Base-by-base conservation (phyloP, 2,329 filamentous ascomycete genomes). In the Cyanodermella asteris region DNA sequence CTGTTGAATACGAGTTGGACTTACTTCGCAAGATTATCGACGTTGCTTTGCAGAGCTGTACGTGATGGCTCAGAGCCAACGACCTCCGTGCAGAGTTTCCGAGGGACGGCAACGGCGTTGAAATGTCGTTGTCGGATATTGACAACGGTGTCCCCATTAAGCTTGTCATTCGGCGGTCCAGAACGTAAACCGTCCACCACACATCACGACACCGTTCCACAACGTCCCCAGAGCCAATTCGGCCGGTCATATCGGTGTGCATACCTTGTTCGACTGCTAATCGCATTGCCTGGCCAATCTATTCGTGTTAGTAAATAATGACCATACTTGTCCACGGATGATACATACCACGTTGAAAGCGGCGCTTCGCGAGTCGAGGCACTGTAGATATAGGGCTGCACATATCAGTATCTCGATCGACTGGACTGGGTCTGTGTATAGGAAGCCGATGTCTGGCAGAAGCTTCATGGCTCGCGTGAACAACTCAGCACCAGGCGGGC, bases 151-250 rank as follows among this genome's bases (percentile, higher is more conserved):
- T 31, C 0, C 60, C 60, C 52, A 63, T 59, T 3, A 63, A 32
- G 1, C 56, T 58, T 1, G 56, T 58, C 49, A 63, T 59, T 32
- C 63, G 51, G 3, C 59, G 48, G 26, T 64, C 59, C 1, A 64
- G 38, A 2, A 63, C 45, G 20, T 60, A 62, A 0, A 61, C 46
- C 0, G 60, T 63, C 58, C 59, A 64, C 57, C 58, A 64, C 7
- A 59, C 45, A 17, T 50, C 51, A 1, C 56, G 53, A 25, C 51
- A 56, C 25, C 60, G 39, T 30, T 62, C 48, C 1, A 58, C 50
- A 2, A 47, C 34, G 0, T 36, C 30, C 1, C 51, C 46, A 1
- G 51, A 50, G 0, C 61, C 32, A 13, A 54, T 43, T 2, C 47
- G 39, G 0, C 43, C 41, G 0, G 49, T 51, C 55, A 63, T 59